Base-by-base conservation (phyloP, 306 rosid species). In the Corylus heterophylla region DNA sequence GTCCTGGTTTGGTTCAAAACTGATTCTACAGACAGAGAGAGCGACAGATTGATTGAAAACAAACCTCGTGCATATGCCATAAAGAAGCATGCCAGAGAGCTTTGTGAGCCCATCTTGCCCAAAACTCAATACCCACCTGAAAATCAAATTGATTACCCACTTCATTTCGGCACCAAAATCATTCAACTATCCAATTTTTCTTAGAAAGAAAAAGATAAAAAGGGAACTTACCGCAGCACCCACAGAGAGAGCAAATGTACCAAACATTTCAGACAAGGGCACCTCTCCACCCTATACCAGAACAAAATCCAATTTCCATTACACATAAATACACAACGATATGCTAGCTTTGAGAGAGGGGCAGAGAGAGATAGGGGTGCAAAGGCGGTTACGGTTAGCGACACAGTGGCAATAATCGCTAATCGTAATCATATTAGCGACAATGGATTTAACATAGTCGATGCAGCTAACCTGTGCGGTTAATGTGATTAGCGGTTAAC, bases 241-340 rank as follows among this genome's bases (percentile, higher is more conserved):
- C 5, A 95, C 94, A 5, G 98, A 90, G 3, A 95, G 90, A 83
- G 98, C 88, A 85, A 93, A 91, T 86, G 99, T 95, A 71, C 99
- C 98, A 58, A 95, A 89, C 96, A 95, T 90, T 83, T 95, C 99
- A 68, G 94, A 79, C 81, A 86, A 76, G 29, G 98, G 96, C 70
- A 95, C 79, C 78, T 85, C 91, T 69, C 93, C 97, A 76, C 97
- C 98, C 98, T 95, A 58, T 61, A 77, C 83, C 54, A 42, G 12
- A 82, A 75, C 31, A 69, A 18, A 76, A 78, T 47, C 78, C 78
- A 78, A 77, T 77, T 83, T 37, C 75, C 76, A 22, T 69, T 35
- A 48, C 51, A 50, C 12, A 70, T 76, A 37, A 48, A 66, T 4
- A 45, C 31, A n/a, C 73, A 72, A 55, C 78, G 12, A 51, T 44